These are phyloP conservation scores for Clarkia xantiana DNA, from an alignment of 345 rosid genomes.

Conservation along the genomic window DNA sequence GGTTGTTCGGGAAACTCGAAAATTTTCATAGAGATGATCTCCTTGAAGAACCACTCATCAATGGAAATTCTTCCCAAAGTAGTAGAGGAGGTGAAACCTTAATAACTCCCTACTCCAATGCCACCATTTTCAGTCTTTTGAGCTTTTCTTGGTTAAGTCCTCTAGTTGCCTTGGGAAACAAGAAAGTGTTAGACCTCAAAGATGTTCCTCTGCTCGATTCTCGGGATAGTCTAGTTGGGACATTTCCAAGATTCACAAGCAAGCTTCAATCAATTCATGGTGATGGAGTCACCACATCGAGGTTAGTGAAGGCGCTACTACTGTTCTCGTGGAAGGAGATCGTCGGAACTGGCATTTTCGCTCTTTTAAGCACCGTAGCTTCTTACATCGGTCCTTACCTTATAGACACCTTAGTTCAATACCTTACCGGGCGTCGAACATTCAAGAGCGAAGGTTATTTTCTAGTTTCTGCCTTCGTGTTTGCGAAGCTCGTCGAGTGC, in stretches of 20 bases:
- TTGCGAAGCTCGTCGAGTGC: constrained; percentile 53
- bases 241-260: constrained; percentile 22
- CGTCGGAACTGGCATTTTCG: constrained; percentile 25
- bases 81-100: constrained; percentile 20
- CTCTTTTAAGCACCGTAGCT: constrained; percentile 22
- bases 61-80: constrained; percentile 16
- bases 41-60: constrained; percentile 39
- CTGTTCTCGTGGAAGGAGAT: constrained; percentile 32
- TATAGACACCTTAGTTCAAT: constrained; percentile 46
- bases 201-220: constrained; percentile 54
- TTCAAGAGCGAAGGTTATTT: constrained; percentile 42
- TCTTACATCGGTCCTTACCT: constrained; percentile 53
- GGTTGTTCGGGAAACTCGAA: constrained; percentile 21
- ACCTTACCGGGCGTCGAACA: constrained; percentile 29
- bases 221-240: constrained; percentile 26
- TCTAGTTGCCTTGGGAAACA: constrained; percentile 40
- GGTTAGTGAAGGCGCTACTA: constrained; percentile 36
- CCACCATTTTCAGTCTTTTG: constrained; percentile 26
- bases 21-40: constrained; percentile 8
- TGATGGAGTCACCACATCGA: constrained; percentile 25
- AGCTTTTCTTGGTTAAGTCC: constrained; percentile 58
- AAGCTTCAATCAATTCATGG: constrained; percentile 21
- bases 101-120: constrained; percentile 35
- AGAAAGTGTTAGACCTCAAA: constrained; percentile 40
- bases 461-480: constrained; percentile 35